A percentile compares a stretch with the other conserved stretches of the same genome.
Evolutionary conservation across 306 rosid species (phyloP).

Genomic region (Carpinus fangiana): DNA sequence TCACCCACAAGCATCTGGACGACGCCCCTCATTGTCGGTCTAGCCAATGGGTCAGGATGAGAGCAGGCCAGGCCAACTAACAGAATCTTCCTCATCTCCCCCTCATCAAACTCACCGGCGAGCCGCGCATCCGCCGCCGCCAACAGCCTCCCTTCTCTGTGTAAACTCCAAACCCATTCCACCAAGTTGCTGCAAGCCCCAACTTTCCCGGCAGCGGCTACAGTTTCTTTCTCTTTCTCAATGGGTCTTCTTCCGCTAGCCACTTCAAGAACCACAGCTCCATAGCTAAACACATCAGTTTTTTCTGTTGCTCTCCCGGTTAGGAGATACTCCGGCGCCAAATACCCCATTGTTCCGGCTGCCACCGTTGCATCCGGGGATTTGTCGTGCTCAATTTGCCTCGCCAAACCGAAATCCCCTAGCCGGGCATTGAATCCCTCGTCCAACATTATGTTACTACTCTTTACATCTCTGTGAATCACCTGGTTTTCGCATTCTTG

Average conservation of each 20-base stretch:
- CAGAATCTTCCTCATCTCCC: constrained; percentile 66
- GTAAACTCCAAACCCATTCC: constrained; percentile 96
- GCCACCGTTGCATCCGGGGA: constrained; percentile 97
- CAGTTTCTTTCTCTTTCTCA: constrained; percentile 75
- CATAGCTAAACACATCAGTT: constrained; percentile 90
- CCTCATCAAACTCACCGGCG: constrained; percentile 59
- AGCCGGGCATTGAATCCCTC: constrained; percentile 87
- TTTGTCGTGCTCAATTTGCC: constrained; percentile 94
- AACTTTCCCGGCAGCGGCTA: constrained; percentile 49
- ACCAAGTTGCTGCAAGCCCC: constrained; percentile 72
- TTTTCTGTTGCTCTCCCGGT: constrained; percentile 92
- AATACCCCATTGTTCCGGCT: constrained; percentile 97
- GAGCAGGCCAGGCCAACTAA: constrained; percentile 85
- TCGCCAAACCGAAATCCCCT: constrained; percentile 93
- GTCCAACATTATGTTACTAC: constrained; percentile 90
- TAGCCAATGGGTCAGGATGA: constrained; percentile 67
- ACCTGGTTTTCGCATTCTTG: constrained; percentile 98
- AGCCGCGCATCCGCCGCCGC: constrained; percentile 69
- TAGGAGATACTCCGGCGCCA: constrained; percentile 90
- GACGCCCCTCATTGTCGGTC: constrained; percentile 86
- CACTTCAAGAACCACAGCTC: constrained; percentile 94
- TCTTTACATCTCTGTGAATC: constrained; percentile 89
- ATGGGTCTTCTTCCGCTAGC: constrained; percentile 92
- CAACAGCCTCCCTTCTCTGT: constrained; percentile 67
- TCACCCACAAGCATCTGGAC: constrained; percentile 91